Base-by-base conservation (phyloP, 2,329 filamentous ascomycete genomes). In the Ophiostoma himal-ulmi region DNA sequence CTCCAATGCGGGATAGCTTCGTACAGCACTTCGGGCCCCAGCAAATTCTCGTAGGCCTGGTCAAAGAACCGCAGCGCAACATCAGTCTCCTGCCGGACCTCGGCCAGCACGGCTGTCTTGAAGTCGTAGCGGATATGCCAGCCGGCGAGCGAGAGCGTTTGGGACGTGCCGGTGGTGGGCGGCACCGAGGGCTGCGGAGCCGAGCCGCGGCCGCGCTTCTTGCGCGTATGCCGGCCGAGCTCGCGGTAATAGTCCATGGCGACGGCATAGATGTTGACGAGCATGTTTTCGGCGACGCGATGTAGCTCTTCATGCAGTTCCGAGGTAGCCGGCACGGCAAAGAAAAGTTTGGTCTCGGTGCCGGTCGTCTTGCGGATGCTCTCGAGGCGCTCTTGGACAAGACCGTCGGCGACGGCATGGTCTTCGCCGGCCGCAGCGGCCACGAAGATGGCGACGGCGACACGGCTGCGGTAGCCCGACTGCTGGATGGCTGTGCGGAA, bases 51-150 rank as follows among this genome's bases (percentile, higher is more conserved):
- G 74, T 98, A 94, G 4, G 93, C 93, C 78, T 90, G 89, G 76
- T 95, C 92, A 75, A 94, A 97, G 69, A 92, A 93, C 62, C 93
- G 88, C 76, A 92, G 84, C 0, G 95, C 93, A 30, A 88, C 89
- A 77, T 97, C 94, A 85, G 94, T 92, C 78, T 98, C 95, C 77
- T 96, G 92, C 10, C 95, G 88, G 74, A 96, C 97, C 77, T 98
- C 94, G 37, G 94, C 92, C 77, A 98, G 92, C 0, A 97, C 84
- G 7, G 90, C 94, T 22, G 94, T 85, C 78, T 99, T 99, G 81
- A 96, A 93, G 76, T 99, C 94, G 79, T 97, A 97, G 20, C 94
- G 89, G 69, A 96, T 90, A 76, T 93, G 93, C 95, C 94, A 99
- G 3, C 92, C 94, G 60, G 93, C 89, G 11, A 90, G 83, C 1